Base-by-base conservation (phyloP, 176 grass and related monocot genomes). In the Eragrostis curvula region DNA sequence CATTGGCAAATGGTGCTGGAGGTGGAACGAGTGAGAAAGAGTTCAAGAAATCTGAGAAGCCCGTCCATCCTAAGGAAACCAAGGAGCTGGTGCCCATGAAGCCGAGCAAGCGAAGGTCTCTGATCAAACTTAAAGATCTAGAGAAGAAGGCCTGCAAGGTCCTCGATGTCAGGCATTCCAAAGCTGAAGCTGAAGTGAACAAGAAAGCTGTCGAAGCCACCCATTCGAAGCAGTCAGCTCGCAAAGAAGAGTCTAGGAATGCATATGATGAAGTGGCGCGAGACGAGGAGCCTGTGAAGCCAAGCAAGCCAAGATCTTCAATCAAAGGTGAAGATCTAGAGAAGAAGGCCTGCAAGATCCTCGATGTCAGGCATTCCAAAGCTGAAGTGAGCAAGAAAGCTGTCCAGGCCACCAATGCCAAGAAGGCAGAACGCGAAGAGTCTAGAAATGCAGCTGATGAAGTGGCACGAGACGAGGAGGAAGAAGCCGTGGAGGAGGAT, bases 401-500 rank as follows among this genome's bases (percentile, higher is more conserved):
- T 3, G 12, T 53, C 32, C 2, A 60, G 82, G 32, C 18, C 13
- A 18, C 49, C 21, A 62, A 63, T 89, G 42, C 45, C 5, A 45
- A 55, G 12, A 23, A 42, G 30, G 5, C 32, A 50, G 71, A 8
- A 68, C 1, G 1, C 2, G 28, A 58, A 59, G 8, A 52, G 43
- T 23, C 48, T 6, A 81, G 7, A 65, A 69, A 47, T 21, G 50
- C 17, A 62, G 64, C 44, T 49, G 61, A 55, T 6, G 68, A 75
- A 69, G 68, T 55, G 69, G 82, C 24, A 8, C 7, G 0, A 57
- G 69, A 74, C 29, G 42, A 0, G 30, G 25, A 42, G 58, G 53
- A 51, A 36, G 70, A 74, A 9, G 14, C 63, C 2, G 63, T 48
- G 32, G 82, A 85, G 9, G 87, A 75, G 2, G 96, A 98, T 10